Percentiles rank a stretch among this genome's conserved stretches.
Conservation (phyloP, 2,329 filamentous ascomycete species). For the Aureobasidium subglaciale region DNA sequence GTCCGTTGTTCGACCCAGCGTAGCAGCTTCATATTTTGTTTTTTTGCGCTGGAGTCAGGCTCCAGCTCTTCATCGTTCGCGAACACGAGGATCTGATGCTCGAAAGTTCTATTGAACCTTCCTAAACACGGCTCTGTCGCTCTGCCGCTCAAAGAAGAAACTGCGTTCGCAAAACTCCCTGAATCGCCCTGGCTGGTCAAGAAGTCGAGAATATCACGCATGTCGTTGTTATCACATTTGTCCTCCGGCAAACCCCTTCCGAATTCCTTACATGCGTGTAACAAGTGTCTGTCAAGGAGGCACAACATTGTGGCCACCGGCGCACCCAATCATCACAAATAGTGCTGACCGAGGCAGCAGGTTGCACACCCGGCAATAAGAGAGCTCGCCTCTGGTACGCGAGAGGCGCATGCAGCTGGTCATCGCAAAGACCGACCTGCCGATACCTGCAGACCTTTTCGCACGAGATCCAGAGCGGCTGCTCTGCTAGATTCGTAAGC, state of each 20-base stretch:
- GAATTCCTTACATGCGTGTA: not conserved
- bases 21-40: constrained; percentile 13
- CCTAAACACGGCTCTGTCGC: not conserved
- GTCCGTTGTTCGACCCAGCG: constrained; percentile 16
- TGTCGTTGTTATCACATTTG: too few relatives aligned
- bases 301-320: not conserved
- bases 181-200: too few relatives aligned
- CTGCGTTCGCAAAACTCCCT: not conserved
- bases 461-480: not conserved
- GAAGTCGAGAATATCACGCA: too few relatives aligned
- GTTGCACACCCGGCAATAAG: not conserved
- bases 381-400: not conserved
- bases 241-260: not conserved
- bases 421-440: not conserved
- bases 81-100: not conserved
- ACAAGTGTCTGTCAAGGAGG: not conserved
- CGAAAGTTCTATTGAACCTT: not conserved
- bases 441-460: not conserved
- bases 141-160: not conserved
- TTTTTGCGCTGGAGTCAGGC: not conserved
- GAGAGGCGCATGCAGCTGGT: constrained; percentile 2
- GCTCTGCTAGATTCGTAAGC: not conserved
- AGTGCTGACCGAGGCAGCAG: constrained; percentile 12
- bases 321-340: not conserved
- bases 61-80: not conserved